These are phyloP conservation scores for Moesziomyces sp. DNA, from an alignment of 1,284 basidiomycete species.

Conservation along the genomic window DNA sequence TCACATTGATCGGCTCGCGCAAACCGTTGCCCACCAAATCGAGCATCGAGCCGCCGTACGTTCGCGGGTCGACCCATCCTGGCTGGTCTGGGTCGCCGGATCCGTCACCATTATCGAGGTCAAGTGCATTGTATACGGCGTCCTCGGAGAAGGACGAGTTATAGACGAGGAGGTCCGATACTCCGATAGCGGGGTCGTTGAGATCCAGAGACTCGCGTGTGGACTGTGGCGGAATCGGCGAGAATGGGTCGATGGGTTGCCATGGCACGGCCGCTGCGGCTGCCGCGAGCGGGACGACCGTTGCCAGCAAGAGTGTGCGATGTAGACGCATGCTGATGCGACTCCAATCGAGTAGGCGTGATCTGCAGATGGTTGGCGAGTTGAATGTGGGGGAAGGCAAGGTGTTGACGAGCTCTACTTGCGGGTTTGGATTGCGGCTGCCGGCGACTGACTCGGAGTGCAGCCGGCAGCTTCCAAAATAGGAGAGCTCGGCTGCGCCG, in stretches of 20 bases:
- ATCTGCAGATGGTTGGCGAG: too few relatives aligned
- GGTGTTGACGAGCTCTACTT: too few relatives aligned
- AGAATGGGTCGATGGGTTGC: conserved; percentile 25
- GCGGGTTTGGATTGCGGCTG: too few relatives aligned
- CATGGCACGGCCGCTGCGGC: conserved; percentile 23
- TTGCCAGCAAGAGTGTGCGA: conserved; percentile 6
- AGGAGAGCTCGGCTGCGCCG: not conserved
- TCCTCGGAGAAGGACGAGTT: conserved; percentile 42
- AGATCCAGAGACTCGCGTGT: conserved; percentile 34
- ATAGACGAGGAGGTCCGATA: conserved; percentile 25
- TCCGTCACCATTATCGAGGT: conserved; percentile 45
- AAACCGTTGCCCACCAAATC: conserved; percentile 76
- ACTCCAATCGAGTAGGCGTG: too few relatives aligned
- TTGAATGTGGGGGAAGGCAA: too few relatives aligned
- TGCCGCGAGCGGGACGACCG: not conserved
- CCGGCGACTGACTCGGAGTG: not conserved
- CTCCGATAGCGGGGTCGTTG: conserved; percentile 22
- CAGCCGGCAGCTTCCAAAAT: not conserved
- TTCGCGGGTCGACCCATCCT: conserved; percentile 55
- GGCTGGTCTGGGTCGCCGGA: conserved; percentile 35
- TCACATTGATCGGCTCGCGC: conserved; percentile 88
- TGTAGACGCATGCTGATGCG: conserved; percentile 22
- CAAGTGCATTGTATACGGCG: conserved; percentile 32
- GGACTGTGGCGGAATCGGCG: conserved; percentile 8
- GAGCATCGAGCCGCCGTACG: conserved; percentile 58